These are phyloP conservation scores for Furcasterigmium sp. DNA, from an alignment of 2,329 filamentous ascomycete genomes.

Conservation along the genomic window DNA sequence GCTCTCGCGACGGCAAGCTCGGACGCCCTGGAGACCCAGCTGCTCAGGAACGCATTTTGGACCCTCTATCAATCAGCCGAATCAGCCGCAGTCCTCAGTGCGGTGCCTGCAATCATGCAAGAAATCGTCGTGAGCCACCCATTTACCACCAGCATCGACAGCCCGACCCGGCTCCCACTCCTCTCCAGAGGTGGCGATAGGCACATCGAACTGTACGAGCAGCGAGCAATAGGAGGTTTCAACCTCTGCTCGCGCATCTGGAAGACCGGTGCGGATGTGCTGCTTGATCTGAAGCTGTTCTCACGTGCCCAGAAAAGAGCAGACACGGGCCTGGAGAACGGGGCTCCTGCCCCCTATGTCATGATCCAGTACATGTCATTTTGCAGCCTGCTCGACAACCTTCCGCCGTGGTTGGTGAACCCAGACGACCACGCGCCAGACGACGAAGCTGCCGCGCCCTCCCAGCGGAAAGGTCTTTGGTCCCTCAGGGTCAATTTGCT, in stretches of 20 bases:
- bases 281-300: conserved; percentile 1
- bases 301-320: not conserved
- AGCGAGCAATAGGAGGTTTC: not conserved
- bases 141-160: conserved; percentile 23
- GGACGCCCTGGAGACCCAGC: conserved; percentile 27
- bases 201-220: not conserved
- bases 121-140: conserved; percentile 33
- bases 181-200: no score
- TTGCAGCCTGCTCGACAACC: not conserved
- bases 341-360: no score
- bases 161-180: not conserved
- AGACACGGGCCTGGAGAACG: no score
- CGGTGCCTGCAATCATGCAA: conserved; percentile 35
- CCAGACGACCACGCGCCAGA: not conserved
- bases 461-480: conserved; percentile 13
- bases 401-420: not conserved
- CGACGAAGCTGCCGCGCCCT: not conserved
- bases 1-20: conserved; percentile 24
- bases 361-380: not conserved
- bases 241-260: not conserved
- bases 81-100: conserved; percentile 30
- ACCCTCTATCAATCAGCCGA: conserved; percentile 33
- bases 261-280: not conserved
- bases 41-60: conserved; percentile 29
- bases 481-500: conserved; percentile 35